Evolutionary conservation across 2,329 filamentous ascomycete species (phyloP).

Genomic region (Colletotrichum ledebouriae): DNA sequence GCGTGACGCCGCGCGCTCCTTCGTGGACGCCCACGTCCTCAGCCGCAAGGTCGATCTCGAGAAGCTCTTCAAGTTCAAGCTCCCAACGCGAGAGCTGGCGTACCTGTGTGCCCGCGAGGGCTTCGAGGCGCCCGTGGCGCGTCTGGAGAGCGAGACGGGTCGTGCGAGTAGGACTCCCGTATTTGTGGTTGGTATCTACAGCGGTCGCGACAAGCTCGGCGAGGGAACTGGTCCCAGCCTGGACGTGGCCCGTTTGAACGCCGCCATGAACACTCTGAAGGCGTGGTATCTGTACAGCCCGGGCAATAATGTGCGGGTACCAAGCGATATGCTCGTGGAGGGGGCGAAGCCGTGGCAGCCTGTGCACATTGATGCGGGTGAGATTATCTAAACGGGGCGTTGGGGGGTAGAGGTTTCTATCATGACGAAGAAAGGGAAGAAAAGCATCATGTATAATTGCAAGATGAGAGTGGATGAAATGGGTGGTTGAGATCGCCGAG

Average conservation of each 20-base stretch:
- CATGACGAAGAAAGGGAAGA: slow-evolving; percentile 1
- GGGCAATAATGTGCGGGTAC: slow-evolving; percentile 71
- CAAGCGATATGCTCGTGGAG: slow-evolving; percentile 76
- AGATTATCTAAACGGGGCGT: slow-evolving; percentile 66
- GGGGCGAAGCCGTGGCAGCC: slow-evolving; percentile 75
- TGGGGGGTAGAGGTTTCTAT: background rate
- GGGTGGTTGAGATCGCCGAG: slow-evolving; percentile 5
- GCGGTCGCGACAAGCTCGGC: slow-evolving; percentile 89
- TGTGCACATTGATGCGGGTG: slow-evolving; percentile 77
- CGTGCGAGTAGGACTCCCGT: slow-evolving; percentile 87
- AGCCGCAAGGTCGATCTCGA: slow-evolving; percentile 82
- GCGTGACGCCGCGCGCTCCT: slow-evolving; percentile 80
- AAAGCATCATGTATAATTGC: slow-evolving; percentile 34
- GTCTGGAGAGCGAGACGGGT: slow-evolving; percentile 92
- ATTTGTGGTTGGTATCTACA: slow-evolving; percentile 94
- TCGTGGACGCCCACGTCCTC: slow-evolving; percentile 87
- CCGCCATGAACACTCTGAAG: slow-evolving; percentile 88
- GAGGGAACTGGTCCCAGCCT: slow-evolving; percentile 88
- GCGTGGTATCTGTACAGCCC: slow-evolving; percentile 97
- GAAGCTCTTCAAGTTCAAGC: slow-evolving; percentile 84
- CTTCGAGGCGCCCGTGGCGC: slow-evolving; percentile 88
- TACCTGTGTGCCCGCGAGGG: slow-evolving; percentile 89
- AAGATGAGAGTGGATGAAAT: slow-evolving; percentile 1
- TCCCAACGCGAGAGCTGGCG: slow-evolving; percentile 86
- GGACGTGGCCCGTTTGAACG: slow-evolving; percentile 81